These are phyloP conservation scores for Phallus indusiatus DNA, from an alignment of 768 basidiomycete genomes.

Conservation along the genomic window DNA sequence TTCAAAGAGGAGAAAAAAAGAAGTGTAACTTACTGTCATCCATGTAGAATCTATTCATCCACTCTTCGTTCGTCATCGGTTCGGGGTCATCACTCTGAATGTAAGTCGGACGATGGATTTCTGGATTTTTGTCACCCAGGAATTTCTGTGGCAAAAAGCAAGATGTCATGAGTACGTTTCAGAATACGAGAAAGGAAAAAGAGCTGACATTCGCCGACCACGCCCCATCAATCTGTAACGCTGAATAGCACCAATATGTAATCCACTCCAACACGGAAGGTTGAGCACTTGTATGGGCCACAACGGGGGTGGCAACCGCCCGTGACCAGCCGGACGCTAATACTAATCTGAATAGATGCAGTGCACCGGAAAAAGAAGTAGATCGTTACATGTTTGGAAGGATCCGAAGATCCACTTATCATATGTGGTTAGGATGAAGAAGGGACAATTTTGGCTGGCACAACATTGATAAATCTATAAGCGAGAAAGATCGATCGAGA, in stretches of 20 bases:
- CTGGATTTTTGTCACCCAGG: not conserved
- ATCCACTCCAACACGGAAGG: conserved; percentile 20
- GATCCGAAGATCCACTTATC: conserved; percentile 34
- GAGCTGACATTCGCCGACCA: not conserved
- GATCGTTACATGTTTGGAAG: conserved; percentile 28
- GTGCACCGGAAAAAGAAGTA: not conserved
- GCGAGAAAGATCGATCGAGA: not conserved
- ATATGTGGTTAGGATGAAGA: conserved; percentile 35
- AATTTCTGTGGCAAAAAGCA: not conserved
- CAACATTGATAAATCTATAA: conserved; percentile 25
- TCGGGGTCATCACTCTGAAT: not conserved
- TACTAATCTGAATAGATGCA: not conserved
- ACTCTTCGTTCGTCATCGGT: not conserved
- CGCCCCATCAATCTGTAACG: conserved; percentile 10
- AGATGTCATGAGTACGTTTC: not conserved
- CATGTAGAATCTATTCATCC: not conserved
- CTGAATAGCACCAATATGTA: conserved; percentile 20
- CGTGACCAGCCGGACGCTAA: conserved; percentile 14
- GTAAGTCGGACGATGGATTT: not conserved
- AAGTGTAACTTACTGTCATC: too few relatives aligned
- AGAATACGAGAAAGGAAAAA: not conserved
- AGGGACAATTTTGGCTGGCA: conserved; percentile 24
- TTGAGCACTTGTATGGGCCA: not conserved
- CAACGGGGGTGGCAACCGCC: conserved; percentile 15
- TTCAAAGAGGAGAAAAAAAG: too few relatives aligned